Evolutionary conservation across 139 green algal species (phyloP), one percentile per base, ranked within the genome.

Genomic region (Monoraphidium neglectum): DNA sequence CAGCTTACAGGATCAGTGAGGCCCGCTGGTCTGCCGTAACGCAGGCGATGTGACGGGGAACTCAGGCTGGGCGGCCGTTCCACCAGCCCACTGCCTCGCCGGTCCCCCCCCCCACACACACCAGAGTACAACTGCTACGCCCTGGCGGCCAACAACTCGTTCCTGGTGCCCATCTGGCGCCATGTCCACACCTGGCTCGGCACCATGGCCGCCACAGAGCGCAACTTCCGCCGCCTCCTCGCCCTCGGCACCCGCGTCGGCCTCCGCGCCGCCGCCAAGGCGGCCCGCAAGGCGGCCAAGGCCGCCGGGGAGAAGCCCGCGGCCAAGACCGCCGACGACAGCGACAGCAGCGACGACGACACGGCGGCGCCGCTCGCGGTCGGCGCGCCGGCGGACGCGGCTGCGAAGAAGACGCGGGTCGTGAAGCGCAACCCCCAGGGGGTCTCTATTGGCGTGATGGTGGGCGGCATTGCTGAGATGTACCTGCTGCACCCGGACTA

Each of bases 381-480:
- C 23, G 24, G 10, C 24, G 26, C 23, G 26, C 12, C 26, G 10
- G 23, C 24, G 56, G 26, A 32, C 12, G 56, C 10, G 5, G 24
- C 23, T 13, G 56, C 56, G 23, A 63, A 13, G 56, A 13, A 35
- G 23, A 32, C 56, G 5, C 56, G 56, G 24, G 12, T 63, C 8
- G 65, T 69, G 3, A 59, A 37, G 28, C 37, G 46, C 28, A 28
- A 74, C 74, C 38, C 69, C n/a, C 67, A 82, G 68, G 67, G 68
- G 40, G 76, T 56, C 24, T 71, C 38, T 16, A 68, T 76, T 30
- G 76, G 33, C 13, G 30, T 67, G 53, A 77, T 57, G 2, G 66
- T 67, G 21, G 79, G 79, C 3, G 79, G 79, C 67, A 84, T 84
- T 36, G 73, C 72, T 33, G 79, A 84, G 46, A 84, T 84, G 79